Conservation (phyloP, 2,329 filamentous ascomycete species). For the Fusarium protoensiforme region DNA sequence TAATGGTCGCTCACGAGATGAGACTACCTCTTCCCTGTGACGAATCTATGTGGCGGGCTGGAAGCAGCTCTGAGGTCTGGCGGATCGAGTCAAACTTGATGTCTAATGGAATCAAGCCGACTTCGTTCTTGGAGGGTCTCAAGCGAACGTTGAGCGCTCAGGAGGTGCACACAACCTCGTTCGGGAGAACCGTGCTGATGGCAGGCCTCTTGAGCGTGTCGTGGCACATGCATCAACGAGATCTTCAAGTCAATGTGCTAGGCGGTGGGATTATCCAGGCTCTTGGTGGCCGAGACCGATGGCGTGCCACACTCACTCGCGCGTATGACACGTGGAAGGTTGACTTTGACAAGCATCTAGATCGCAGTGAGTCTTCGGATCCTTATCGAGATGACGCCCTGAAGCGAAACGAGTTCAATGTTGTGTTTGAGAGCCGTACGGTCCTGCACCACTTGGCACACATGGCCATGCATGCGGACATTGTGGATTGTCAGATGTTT, state of each 20-base stretch:
- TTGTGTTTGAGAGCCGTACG: conserved; percentile 86
- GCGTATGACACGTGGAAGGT: conserved; percentile 95
- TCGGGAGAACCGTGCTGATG: conserved; percentile 94
- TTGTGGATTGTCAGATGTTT: conserved; percentile 97
- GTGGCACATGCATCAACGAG: conserved; percentile 98
- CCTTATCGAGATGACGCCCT: conserved; percentile 65
- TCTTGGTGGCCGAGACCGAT: conserved; percentile 88
- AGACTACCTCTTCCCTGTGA: conserved; percentile 91
- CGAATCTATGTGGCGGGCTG: conserved; percentile 91
- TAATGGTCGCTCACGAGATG: conserved; percentile 98
- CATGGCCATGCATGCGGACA: conserved; percentile 97
- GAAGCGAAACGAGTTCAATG: conserved; percentile 71
- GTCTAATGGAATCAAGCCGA: conserved; percentile 84
- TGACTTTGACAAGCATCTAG: conserved; percentile 86
- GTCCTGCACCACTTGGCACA: conserved; percentile 94
- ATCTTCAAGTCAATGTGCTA: conserved; percentile 89
- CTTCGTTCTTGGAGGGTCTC: conserved; percentile 89
- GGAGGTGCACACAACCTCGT: conserved; percentile 89
- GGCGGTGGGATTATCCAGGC: conserved; percentile 78
- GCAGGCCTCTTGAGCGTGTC: conserved; percentile 91
- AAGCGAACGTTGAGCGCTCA: conserved; percentile 90
- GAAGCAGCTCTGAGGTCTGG: conserved; percentile 86
- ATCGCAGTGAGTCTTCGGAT: conserved; percentile 65
- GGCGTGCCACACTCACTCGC: conserved; percentile 84
- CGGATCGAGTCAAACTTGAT: conserved; percentile 83